Base-by-base conservation (phyloP, 1,139 yeast genomes). In the Magnusiomyces paraingens region DNA sequence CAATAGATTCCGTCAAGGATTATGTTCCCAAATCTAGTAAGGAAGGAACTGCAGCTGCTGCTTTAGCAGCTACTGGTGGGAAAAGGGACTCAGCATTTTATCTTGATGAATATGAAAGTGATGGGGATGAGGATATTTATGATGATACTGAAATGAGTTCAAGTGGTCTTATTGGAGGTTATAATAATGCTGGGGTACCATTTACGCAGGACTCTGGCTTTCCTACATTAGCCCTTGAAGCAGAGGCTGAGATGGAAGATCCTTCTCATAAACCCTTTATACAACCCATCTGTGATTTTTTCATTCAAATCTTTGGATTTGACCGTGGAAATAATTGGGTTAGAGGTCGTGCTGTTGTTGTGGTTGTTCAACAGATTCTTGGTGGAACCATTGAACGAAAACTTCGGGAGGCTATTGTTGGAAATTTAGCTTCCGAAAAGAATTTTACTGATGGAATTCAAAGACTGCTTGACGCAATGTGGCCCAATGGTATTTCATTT, bases 381-480 rank as follows among this genome's bases (percentile, higher is more conserved):
- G 97, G 97, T 0, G 88, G 95, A 2, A 86, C 97, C 0, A 84
- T 90, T 55, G 97, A 91, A 64, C 83, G 81, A 64, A 84, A 84
- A 58, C 77, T 84, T 8, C 71, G 82, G 44, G 78, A 76, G n/a
- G 70, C 70, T 60, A 76, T 76, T 67, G 75, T 62, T 1, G 44
- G 43, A 1, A 21, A 35, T 20, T 17, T 48, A 2, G 55, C 59
- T 2, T 73, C 65, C 57, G 83, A 81, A 52, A 79, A 76, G 26
- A 76, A 73, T 32, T 64, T 86, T 0, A 69, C 78, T 3, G 81
- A 77, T 41, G 49, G 79, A 3, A 57, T 86, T 1, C 66, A 67
- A 1, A 52, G 64, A 43, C 59, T 84, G 1, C 79, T 78, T 51
- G 72, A 72, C 29, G 67, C 73, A 0, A 63, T 90, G 1, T 89